phyloP scores from a whole-genome alignment of 2,329 filamentous ascomycete genomes.

The Penicillium sp. region DNA sequence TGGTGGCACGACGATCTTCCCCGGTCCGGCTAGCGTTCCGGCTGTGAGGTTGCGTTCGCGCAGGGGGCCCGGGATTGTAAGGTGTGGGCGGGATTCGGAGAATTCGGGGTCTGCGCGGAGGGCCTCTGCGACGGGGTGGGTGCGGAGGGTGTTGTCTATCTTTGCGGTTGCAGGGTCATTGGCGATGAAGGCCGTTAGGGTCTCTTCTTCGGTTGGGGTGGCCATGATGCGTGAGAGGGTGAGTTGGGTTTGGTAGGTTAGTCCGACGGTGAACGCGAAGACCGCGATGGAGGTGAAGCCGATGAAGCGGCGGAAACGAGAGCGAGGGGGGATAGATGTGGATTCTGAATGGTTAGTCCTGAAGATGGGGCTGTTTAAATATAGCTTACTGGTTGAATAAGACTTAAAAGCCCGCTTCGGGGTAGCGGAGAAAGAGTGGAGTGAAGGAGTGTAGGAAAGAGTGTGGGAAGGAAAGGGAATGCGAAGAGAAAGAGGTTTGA shows the following conservation, averaged over 20 bases:
- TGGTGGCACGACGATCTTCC: conserved; percentile 77
- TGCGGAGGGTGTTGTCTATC: conserved; percentile 71
- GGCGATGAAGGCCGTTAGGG: conserved; percentile 63
- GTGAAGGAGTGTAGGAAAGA: conserved; percentile 12
- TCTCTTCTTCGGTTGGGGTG: conserved; percentile 65
- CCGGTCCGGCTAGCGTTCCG: conserved; percentile 71
- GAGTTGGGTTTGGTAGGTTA: conserved; percentile 26
- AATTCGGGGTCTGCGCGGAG: conserved; percentile 67
- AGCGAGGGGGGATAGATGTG: conserved; percentile 15
- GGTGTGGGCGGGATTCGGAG: conserved; percentile 75
- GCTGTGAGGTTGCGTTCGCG: conserved; percentile 76
- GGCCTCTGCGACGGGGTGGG: conserved; percentile 68
- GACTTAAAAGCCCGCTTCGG: neutral
- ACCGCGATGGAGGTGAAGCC: conserved; percentile 39
- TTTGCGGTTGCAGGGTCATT: conserved; percentile 52
- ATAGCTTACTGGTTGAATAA: conserved; percentile 13
- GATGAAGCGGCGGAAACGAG: conserved; percentile 34
- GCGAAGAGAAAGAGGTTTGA: conserved; percentile 2
- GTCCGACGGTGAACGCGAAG: conserved; percentile 34
- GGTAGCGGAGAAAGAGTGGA: neutral
- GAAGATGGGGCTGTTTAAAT: neutral
- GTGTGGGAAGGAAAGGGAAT: conserved; percentile 20
- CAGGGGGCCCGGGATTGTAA: conserved; percentile 74
- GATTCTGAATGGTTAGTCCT: conserved; percentile 1
- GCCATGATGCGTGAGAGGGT: conserved; percentile 35